phyloP scores from a whole-genome alignment of 768 basidiomycete species.

The Exidia glandulosa region DNA sequence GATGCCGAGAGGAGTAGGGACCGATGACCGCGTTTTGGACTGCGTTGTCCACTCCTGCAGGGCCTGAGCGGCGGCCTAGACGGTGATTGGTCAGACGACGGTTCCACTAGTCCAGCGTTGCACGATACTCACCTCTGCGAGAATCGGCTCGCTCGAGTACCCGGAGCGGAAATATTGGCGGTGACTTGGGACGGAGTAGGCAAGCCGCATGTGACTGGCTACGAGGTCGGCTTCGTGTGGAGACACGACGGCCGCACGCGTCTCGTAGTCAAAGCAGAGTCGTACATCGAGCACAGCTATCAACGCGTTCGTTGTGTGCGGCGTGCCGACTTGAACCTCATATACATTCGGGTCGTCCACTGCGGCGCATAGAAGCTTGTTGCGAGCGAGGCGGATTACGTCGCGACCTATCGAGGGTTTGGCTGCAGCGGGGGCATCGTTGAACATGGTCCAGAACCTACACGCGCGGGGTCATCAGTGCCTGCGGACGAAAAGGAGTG shows the following conservation, averaged over 20 bases:
- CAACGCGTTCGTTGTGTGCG: no score
- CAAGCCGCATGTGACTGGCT: conserved; percentile 14
- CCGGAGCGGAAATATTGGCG: conserved; percentile 16
- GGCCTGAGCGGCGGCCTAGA: conserved; percentile 17
- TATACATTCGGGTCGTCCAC: no score
- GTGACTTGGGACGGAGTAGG: conserved; percentile 15
- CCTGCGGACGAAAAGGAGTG: no score
- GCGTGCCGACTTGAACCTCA: no score
- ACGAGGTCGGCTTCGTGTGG: conserved; percentile 12
- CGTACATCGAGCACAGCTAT: neutral
- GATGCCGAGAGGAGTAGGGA: conserved; percentile 2
- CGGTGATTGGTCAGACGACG: no score
- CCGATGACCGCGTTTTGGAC: neutral
- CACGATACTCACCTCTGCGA: conserved; percentile 9
- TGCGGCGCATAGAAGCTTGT: no score
- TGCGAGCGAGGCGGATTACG: no score
- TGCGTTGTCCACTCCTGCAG: conserved; percentile 1
- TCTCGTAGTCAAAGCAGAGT: neutral
- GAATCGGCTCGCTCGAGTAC: conserved; percentile 25
- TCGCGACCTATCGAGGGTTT: no score
- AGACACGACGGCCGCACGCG: neutral
- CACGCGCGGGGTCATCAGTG: no score
- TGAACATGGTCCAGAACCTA: no score
- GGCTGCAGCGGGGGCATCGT: no score
- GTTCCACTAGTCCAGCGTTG: no score